Base-by-base conservation (phyloP, 2,329 filamentous ascomycete genomes). In the Penicillium brevicompactum region DNA sequence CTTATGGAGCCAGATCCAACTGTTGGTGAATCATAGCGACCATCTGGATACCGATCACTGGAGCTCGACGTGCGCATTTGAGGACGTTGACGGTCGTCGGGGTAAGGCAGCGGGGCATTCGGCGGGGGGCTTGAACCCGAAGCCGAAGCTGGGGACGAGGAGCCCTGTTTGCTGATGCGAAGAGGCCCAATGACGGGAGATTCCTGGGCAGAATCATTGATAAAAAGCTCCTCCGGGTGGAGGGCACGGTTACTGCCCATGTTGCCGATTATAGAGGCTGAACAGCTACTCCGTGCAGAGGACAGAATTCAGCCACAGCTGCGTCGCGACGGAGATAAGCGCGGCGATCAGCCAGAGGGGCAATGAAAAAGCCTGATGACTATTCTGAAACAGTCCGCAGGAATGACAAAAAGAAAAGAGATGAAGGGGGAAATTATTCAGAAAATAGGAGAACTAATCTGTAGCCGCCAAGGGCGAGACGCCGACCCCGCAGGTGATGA, bases 201-300 rank as follows among this genome's bases (percentile, higher is more conserved):
- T 44, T 75, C 74, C 52, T 74, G 76, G 24, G 53, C 45, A 13
- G 63, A 74, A 56, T 51, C 31, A 13, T 70, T 75, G 58, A 81
- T 74, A 61, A 95, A 83, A 78, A 95, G 93, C 79, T 95, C 88
- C 81, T 93, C 91, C 75, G 91, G 88, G 24, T 88, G 84, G 64
- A 87, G 80, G 66, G 88, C 87, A 65, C 76, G 79, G 53, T 61
- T 69, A 41, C 68, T 76, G 68, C 67, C 67, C 80, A 78, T 79
- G 55, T 49, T 63, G 61, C 46, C 53, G 58, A 48, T 32, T 24
- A 46, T 44, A 32, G 30, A 46, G 24, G 31, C 37, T 46, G 22
- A 24, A 24, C 24, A 40, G 21, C 46, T 38, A 18, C 18, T 18
- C 18, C 18, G 18, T 18, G 44, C 42, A 58, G 37, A 42, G 44